Percentiles rank a stretch among this genome's conserved stretches.
Evolutionary conservation across 83 land plant genomes (phyloP).

Genomic region (Diphasiastrum complanatum): DNA sequence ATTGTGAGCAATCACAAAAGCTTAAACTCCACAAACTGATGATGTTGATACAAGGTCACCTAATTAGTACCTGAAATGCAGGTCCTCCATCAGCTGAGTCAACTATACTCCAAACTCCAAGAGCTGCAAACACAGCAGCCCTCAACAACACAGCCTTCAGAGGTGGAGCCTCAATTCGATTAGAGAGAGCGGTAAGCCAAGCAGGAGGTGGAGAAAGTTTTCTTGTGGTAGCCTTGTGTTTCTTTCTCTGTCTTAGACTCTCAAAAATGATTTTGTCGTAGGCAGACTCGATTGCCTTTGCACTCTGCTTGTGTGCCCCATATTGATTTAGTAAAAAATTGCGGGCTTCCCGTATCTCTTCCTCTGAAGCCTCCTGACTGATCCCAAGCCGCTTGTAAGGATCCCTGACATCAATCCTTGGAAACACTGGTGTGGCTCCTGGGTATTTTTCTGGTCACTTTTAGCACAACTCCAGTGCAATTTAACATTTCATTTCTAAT

Average conservation of each 20-base stretch:
- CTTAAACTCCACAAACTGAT: too few species aligned
- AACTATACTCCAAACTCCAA: conserved; percentile 7
- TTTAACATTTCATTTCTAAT: too few species aligned
- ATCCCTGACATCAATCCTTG: conserved; percentile 71
- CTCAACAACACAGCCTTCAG: neutral
- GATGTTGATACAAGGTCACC: too few species aligned
- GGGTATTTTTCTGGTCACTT: too few species aligned
- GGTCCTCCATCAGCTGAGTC: neutral
- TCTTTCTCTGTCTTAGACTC: conserved; percentile 59
- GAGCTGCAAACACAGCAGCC: neutral
- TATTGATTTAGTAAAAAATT: conserved; percentile 62
- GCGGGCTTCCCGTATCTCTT: conserved; percentile 81
- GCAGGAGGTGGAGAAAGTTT: conserved; percentile 59
- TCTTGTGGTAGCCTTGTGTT: conserved; percentile 56
- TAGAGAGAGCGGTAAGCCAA: conserved; percentile 41
- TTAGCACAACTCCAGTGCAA: too few species aligned
- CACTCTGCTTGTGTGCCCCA: conserved; percentile 75
- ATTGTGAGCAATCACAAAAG: too few species aligned
- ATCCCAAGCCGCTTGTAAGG: conserved; percentile 89
- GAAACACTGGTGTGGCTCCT: conserved; percentile 40
- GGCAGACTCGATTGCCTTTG: conserved; percentile 89
- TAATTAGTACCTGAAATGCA: conserved; percentile 1
- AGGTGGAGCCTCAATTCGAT: conserved; percentile 8
- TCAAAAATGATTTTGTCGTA: conserved; percentile 94
- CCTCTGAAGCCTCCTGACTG: conserved; percentile 77